Percentiles rank a stretch among this genome's conserved stretches.
Evolutionary conservation across 2,329 filamentous ascomycete genomes (phyloP).

Genomic region (Fusarium bulbicola): DNA sequence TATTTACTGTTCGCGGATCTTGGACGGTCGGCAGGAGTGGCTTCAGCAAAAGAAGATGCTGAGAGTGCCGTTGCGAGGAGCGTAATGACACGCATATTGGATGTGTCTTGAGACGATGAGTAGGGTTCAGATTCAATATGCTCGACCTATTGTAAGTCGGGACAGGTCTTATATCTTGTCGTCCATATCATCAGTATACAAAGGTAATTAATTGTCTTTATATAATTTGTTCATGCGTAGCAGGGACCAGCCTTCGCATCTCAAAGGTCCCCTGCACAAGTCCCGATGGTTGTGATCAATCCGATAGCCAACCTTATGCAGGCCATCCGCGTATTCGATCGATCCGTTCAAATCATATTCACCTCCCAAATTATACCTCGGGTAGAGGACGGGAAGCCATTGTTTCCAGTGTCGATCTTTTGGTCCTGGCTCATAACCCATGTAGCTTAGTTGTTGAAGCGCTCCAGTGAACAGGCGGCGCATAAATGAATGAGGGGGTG

Average conservation of each 20-base stretch:
- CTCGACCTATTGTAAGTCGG: background rate
- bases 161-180: background rate
- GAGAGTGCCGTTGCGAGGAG: conserved; percentile 9
- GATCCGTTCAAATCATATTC: conserved; percentile 8
- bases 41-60: background rate
- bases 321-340: background rate
- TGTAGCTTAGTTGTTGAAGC: conserved; percentile 17
- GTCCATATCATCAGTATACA: background rate
- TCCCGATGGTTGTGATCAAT: background rate
- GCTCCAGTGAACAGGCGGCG: conserved; percentile 29
- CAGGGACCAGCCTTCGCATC: background rate
- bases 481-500: conserved; percentile 28
- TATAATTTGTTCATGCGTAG: background rate
- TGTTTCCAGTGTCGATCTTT: conserved; percentile 17
- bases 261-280: background rate
- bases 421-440: conserved; percentile 3
- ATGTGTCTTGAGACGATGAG: background rate
- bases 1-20: background rate
- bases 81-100: conserved; percentile 2
- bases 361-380: background rate
- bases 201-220: background rate
- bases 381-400: background rate
- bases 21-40: conserved; percentile 9
- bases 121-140: background rate
- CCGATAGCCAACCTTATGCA: background rate